Conservation (phyloP, 2,329 filamentous ascomycete species). For the Ceratocystis variospora region DNA sequence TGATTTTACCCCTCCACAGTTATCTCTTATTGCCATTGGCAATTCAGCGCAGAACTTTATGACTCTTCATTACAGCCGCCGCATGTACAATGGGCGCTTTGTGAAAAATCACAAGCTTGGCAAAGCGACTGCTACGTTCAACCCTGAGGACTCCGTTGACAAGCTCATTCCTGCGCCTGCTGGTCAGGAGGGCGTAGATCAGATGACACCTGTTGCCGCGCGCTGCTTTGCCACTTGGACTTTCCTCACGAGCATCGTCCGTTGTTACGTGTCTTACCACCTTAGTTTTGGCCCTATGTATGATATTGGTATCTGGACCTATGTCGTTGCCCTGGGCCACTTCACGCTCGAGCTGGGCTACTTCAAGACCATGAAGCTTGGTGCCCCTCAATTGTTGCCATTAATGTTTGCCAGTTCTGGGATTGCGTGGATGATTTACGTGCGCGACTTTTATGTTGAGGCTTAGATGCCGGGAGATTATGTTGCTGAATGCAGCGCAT, state of each 20-base stretch:
- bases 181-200: constrained; percentile 35
- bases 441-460: constrained; percentile 57
- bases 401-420: constrained; percentile 38
- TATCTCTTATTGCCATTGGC: constrained; percentile 66
- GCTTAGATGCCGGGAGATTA: background rate
- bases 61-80: constrained; percentile 68
- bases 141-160: constrained; percentile 39
- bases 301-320: constrained; percentile 69
- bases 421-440: constrained; percentile 48
- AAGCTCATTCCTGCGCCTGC: constrained; percentile 38
- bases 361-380: constrained; percentile 60
- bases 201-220: constrained; percentile 60
- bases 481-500: background rate
- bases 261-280: constrained; percentile 74
- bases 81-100: constrained; percentile 63
- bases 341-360: constrained; percentile 70
- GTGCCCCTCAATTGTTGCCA: constrained; percentile 41
- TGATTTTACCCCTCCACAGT: constrained; percentile 34
- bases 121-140: constrained; percentile 29
- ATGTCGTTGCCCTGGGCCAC: constrained; percentile 61
- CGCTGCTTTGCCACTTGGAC: constrained; percentile 85
- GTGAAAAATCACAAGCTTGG: constrained; percentile 37
- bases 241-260: constrained; percentile 59
- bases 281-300: constrained; percentile 60
- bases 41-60: constrained; percentile 77